Evolutionary conservation across 306 rosid species (phyloP).

Genomic region (Ormosia semicastrata): DNA sequence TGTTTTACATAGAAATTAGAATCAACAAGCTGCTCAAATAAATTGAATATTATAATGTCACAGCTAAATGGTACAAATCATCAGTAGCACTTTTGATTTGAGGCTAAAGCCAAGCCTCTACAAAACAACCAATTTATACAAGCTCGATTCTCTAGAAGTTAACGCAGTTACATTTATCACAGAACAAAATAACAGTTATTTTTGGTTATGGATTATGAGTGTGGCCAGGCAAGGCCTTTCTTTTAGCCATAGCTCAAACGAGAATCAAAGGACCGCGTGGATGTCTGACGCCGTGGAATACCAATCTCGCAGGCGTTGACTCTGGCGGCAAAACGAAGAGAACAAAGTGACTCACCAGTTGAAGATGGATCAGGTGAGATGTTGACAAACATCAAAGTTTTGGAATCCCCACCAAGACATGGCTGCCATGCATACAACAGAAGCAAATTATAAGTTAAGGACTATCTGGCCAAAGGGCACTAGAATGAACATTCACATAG

Average conservation of each 20-base stretch:
- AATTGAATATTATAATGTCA: constrained; percentile 2
- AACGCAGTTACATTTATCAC: background rate
- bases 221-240: background rate
- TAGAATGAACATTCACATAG: background rate
- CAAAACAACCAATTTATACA: constrained; percentile 27
- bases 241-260: constrained; percentile 65
- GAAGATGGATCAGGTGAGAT: constrained; percentile 82
- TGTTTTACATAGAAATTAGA: constrained; percentile 10
- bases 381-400: constrained; percentile 86
- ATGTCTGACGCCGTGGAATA: constrained; percentile 84
- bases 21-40: constrained; percentile 6
- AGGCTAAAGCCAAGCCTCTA: constrained; percentile 45
- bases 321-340: constrained; percentile 87
- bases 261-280: constrained; percentile 54
- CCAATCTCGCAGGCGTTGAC: constrained; percentile 94
- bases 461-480: background rate
- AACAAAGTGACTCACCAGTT: constrained; percentile 79
- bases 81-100: background rate
- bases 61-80: constrained; percentile 11
- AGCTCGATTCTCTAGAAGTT: constrained; percentile 13
- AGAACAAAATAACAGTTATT: constrained; percentile 21
- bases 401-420: constrained; percentile 90
- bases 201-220: background rate
- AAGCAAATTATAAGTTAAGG: background rate
- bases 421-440: constrained; percentile 55